Conservation (phyloP, 345 rosid species). For the Bruguiera sexangula region DNA sequence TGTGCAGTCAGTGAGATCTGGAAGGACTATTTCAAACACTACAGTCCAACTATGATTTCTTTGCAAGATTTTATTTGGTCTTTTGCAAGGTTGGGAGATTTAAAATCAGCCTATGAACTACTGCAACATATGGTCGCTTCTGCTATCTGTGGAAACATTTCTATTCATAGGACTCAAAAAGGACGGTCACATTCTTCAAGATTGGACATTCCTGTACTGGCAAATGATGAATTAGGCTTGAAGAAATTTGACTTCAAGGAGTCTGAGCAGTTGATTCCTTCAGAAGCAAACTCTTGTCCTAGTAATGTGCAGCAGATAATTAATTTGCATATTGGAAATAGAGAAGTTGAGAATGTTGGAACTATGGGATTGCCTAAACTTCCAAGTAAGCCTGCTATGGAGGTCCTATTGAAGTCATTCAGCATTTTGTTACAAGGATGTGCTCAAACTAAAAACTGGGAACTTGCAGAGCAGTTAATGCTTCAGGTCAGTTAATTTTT, state of each 20-base stretch:
- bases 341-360: conserved; percentile 23
- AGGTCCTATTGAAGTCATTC: conserved; percentile 54
- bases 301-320: conserved; percentile 18
- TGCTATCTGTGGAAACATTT: conserved; percentile 33
- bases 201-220: conserved; percentile 71
- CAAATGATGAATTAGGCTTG: conserved; percentile 33
- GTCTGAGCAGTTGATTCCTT: conserved; percentile 23
- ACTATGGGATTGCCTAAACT: conserved; percentile 17
- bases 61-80: conserved; percentile 62
- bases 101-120: conserved; percentile 58
- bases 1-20: conserved; percentile 56
- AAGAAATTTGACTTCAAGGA: conserved; percentile 32
- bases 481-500: conserved; percentile 50
- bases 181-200: conserved; percentile 42
- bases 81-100: conserved; percentile 60
- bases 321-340: conserved; percentile 18
- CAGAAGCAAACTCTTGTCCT: conserved; percentile 22
- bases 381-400: conserved; percentile 24
- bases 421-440: conserved; percentile 58
- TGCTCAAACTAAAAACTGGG: conserved; percentile 47
- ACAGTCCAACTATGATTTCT: conserved; percentile 41
- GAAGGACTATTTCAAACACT: conserved; percentile 60
- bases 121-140: conserved; percentile 74
- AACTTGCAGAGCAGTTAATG: conserved; percentile 67
- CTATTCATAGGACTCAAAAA: conserved; percentile 14